These are phyloP conservation scores for Paecilomyces sp. DNA, from an alignment of 2,329 filamentous ascomycete genomes.

Conservation along the genomic window DNA sequence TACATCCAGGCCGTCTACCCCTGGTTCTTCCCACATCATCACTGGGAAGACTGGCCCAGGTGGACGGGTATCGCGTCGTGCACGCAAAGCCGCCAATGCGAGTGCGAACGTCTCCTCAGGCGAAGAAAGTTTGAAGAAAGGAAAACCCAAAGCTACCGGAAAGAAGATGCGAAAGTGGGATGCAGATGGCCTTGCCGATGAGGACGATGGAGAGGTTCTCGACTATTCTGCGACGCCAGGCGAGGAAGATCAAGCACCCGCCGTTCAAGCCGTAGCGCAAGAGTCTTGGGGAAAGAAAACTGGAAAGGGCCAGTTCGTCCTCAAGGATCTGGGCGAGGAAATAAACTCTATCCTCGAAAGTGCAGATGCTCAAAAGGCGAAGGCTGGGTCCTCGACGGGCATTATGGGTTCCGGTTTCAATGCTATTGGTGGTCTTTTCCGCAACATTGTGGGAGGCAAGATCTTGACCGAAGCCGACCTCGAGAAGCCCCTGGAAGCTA, in stretches of 20 bases:
- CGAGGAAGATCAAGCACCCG: conserved; percentile 48
- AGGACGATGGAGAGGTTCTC: conserved; percentile 70
- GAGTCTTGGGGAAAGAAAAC: conserved; percentile 80
- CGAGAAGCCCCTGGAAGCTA: conserved; percentile 85
- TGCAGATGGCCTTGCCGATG: conserved; percentile 77
- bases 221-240: conserved; percentile 76
- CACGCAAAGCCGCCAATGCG: conserved; percentile 59
- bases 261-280: conserved; percentile 67
- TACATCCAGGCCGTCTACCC: conserved; percentile 72
- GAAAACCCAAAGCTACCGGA: conserved; percentile 44
- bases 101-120: conserved; percentile 60
- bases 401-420: conserved; percentile 73
- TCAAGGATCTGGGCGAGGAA: conserved; percentile 90
- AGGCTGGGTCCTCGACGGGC: conserved; percentile 46
- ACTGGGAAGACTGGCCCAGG: conserved; percentile 68
- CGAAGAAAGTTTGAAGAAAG: conserved; percentile 66
- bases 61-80: conserved; percentile 70
- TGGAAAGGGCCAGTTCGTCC: conserved; percentile 81
- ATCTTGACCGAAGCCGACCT: conserved; percentile 82
- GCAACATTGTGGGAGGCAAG: conserved; percentile 92
- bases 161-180: conserved; percentile 94
- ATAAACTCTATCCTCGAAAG: conserved; percentile 81
- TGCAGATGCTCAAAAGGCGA: conserved; percentile 60
- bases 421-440: conserved; percentile 80
- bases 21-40: conserved; percentile 58